These are phyloP conservation scores for Shiraia sp. DNA, from an alignment of 2,329 filamentous ascomycete genomes.

Conservation along the genomic window DNA sequence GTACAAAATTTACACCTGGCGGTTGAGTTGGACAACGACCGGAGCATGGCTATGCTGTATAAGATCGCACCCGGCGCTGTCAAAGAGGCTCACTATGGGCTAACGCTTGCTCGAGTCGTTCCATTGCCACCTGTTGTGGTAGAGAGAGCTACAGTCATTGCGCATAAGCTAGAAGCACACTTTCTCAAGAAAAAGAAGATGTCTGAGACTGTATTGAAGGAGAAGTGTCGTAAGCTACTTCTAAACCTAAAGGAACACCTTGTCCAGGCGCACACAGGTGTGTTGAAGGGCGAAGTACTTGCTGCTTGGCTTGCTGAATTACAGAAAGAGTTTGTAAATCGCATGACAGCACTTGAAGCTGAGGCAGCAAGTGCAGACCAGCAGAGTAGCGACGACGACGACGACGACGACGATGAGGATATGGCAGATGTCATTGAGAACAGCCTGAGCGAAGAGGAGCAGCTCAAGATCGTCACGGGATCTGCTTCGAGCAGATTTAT, in stretches of 20 bases:
- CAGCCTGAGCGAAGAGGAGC: slow-evolving; percentile 10
- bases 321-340: slow-evolving; percentile 73
- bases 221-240: slow-evolving; percentile 72
- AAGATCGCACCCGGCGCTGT: slow-evolving; percentile 74
- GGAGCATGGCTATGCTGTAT: slow-evolving; percentile 85
- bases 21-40: slow-evolving; percentile 61
- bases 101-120: slow-evolving; percentile 76
- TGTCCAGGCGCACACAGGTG: slow-evolving; percentile 66
- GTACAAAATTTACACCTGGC: slow-evolving; percentile 83
- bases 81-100: slow-evolving; percentile 76
- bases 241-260: slow-evolving; percentile 74
- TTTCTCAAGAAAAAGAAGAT: slow-evolving; percentile 62
- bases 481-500: slow-evolving; percentile 25
- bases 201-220: slow-evolving; percentile 61
- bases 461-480: slow-evolving; percentile 21
- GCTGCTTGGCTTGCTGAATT: slow-evolving; percentile 66
- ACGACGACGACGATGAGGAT: slow-evolving; percentile 21
- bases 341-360: slow-evolving; percentile 70
- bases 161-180: slow-evolving; percentile 62
- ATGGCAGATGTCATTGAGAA: slow-evolving; percentile 6
- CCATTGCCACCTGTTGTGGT: slow-evolving; percentile 72
- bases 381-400: slow-evolving; percentile 12
- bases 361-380: slow-evolving; percentile 30
- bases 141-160: slow-evolving; percentile 68
- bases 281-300: slow-evolving; percentile 67